Conservation (phyloP, 2,329 filamentous ascomycete genomes). For the Chrysoporthe puriensis region DNA sequence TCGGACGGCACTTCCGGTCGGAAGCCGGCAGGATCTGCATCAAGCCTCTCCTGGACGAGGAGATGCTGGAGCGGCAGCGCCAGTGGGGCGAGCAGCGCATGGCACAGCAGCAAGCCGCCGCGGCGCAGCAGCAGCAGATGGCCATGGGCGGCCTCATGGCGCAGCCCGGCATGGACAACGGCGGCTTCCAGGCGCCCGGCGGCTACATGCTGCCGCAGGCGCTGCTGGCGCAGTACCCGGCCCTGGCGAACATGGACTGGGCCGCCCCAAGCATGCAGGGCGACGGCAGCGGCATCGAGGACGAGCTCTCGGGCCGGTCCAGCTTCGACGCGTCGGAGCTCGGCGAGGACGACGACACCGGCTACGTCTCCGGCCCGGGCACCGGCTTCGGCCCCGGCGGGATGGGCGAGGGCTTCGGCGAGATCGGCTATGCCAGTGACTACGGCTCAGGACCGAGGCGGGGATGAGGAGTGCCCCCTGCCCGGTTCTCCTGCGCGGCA, state of each 20-base stretch:
- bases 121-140: conserved; percentile 57
- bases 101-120: conserved; percentile 47
- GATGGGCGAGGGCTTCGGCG: conserved; percentile 58
- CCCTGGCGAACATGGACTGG: conserved; percentile 90
- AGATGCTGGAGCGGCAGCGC: conserved; percentile 80
- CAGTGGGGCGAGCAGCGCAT: conserved; percentile 74
- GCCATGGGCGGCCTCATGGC: conserved; percentile 57
- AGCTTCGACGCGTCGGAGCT: conserved; percentile 79
- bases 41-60: conserved; percentile 94
- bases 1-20: conserved; percentile 92
- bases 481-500: neutral
- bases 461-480: neutral
- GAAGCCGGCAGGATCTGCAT: conserved; percentile 97
- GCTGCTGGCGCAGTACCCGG: conserved; percentile 88
- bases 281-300: conserved; percentile 72
- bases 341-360: conserved; percentile 72
- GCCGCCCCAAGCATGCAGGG: conserved; percentile 65
- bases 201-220: conserved; percentile 81
- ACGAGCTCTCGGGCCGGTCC: conserved; percentile 76
- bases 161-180: conserved; percentile 62
- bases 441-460: conserved; percentile 48
- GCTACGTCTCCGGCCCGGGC: conserved; percentile 67
- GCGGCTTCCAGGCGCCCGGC: conserved; percentile 57
- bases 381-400: conserved; percentile 62
- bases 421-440: conserved; percentile 58